A percentile compares a stretch with the other conserved stretches of the same genome.
These are phyloP conservation scores for Nicotiana knightiana DNA, from an alignment of 257 asterid genomes.

Conservation along the genomic window DNA sequence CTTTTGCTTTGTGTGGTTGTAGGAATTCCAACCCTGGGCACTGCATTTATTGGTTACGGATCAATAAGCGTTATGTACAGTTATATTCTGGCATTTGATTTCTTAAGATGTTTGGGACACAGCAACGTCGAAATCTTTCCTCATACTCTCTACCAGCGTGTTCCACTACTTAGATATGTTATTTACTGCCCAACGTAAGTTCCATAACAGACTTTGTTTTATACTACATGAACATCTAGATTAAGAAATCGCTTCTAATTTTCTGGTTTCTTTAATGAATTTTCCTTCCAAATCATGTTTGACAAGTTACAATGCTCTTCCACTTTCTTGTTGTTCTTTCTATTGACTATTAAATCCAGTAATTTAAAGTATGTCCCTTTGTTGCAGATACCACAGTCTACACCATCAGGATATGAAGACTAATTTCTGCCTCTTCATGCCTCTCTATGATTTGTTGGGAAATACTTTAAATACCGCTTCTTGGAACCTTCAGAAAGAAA, in stretches of 20 bases:
- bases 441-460: conserved; percentile 66
- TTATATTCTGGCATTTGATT: conserved; percentile 68
- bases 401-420: conserved; percentile 63
- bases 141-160: conserved; percentile 31
- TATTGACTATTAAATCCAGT: neutral
- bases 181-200: conserved; percentile 82
- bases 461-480: conserved; percentile 49
- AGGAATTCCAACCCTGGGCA: conserved; percentile 71
- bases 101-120: conserved; percentile 79
- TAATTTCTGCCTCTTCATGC: conserved; percentile 95
- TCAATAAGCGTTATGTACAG: conserved; percentile 56
- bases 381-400: conserved; percentile 68
- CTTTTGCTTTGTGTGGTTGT: conserved; percentile 48
- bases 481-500: conserved; percentile 64
- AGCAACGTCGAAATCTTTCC: conserved; percentile 73
- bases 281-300: neutral
- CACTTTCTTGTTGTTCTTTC: neutral
- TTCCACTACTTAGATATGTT: conserved; percentile 59
- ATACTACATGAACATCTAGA: neutral
- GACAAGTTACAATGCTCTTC: neutral
- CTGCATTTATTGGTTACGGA: conserved; percentile 59
- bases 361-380: neutral
- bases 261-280: neutral
- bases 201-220: neutral
- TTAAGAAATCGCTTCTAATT: neutral